Conservation (phyloP, 805 yeast species). For the Wickerhamomyces bovis region DNA sequence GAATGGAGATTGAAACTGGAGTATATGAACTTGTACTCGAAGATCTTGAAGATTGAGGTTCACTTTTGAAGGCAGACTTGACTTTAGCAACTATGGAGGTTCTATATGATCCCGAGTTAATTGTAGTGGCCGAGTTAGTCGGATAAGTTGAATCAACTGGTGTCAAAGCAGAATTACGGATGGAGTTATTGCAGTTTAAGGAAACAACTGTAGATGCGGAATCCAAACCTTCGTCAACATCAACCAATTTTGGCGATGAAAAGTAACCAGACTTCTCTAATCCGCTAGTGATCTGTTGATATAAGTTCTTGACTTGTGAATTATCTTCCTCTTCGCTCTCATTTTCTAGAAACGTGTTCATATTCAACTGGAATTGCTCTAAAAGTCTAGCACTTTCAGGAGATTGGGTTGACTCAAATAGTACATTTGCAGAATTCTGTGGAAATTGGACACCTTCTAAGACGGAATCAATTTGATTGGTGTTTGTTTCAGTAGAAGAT, state of each 20-base stretch:
- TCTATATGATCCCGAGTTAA: background rate
- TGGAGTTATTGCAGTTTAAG: background rate
- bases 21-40: constrained; percentile 5
- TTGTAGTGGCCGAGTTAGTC: background rate
- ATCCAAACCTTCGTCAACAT: background rate
- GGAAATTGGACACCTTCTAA: background rate
- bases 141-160: background rate
- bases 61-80: constrained; percentile 8
- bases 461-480: background rate
- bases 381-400: background rate
- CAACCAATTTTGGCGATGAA: background rate
- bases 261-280: background rate
- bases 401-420: background rate
- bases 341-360: background rate
- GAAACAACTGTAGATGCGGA: background rate
- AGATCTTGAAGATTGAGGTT: background rate
- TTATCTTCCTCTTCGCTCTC: background rate
- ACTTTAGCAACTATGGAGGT: constrained; percentile 4
- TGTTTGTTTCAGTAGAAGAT: background rate
- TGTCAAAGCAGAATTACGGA: background rate
- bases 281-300: background rate
- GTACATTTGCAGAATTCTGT: background rate
- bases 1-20: constrained; percentile 13
- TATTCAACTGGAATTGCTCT: background rate
- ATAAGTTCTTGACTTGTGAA: background rate